These are phyloP conservation scores for Amanita jacksonii DNA, from an alignment of 768 basidiomycete genomes.

Conservation along the genomic window DNA sequence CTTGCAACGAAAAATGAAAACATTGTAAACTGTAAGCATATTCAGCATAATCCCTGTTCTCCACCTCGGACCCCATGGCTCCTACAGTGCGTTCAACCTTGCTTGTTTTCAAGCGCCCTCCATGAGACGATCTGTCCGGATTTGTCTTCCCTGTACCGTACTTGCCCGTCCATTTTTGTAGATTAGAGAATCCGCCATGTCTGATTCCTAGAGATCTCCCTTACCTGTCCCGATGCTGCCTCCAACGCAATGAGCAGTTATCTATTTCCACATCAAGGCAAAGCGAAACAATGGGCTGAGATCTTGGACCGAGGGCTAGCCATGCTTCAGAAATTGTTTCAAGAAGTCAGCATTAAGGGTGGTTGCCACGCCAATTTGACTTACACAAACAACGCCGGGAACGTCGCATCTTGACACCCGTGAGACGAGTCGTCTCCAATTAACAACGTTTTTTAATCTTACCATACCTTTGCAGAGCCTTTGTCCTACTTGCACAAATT, in stretches of 20 bases:
- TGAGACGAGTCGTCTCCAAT: conserved; percentile 5
- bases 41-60: conserved; percentile 12
- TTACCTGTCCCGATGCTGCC: neutral
- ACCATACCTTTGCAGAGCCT: neutral
- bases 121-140: conserved; percentile 11
- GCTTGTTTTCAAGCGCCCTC: conserved; percentile 11
- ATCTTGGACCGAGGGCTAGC: neutral
- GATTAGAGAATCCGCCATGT: too few relatives aligned
- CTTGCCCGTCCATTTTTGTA: too few relatives aligned
- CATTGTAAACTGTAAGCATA: conserved; percentile 10
- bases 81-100: conserved; percentile 2
- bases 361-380: conserved; percentile 8
- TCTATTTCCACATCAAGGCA: neutral
- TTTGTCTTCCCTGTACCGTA: neutral
- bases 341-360: conserved; percentile 3
- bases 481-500: conserved; percentile 2
- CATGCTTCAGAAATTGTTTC: neutral
- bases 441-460: conserved; percentile 3
- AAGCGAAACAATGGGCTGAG: neutral
- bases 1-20: conserved; percentile 8
- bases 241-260: too few relatives aligned
- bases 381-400: conserved; percentile 2
- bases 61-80: conserved; percentile 15
- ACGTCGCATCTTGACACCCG: conserved; percentile 8
- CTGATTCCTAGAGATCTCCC: neutral